Percentiles rank a stretch among this genome's conserved stretches.
These are phyloP conservation scores for Trichosporon ovoides DNA, from an alignment of 1,284 basidiomycete species.

Conservation along the genomic window DNA sequence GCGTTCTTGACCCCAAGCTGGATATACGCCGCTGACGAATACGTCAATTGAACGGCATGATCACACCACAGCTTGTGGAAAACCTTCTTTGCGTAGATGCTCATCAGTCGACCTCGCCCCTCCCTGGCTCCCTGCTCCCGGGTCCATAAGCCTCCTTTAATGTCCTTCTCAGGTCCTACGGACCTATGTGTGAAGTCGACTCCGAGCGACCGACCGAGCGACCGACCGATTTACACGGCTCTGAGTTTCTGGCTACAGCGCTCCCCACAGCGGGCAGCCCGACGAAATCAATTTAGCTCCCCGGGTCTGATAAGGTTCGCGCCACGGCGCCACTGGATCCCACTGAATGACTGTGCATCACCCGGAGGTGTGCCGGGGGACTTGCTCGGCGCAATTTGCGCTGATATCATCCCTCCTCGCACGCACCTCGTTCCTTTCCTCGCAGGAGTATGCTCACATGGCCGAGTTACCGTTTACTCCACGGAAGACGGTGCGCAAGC, in stretches of 20 bases:
- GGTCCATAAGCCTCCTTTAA: background rate
- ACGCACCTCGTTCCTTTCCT: background rate
- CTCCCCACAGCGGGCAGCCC: background rate
- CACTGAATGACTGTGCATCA: background rate
- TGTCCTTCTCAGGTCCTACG: no score
- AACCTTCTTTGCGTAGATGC: background rate
- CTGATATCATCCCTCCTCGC: background rate
- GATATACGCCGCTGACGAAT: background rate
- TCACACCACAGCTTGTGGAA: background rate
- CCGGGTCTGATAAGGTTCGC: conserved; percentile 3
- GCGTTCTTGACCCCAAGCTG: background rate
- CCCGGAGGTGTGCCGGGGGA: background rate
- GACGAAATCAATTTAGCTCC: background rate
- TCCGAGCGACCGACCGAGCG: no score
- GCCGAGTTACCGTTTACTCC: conserved; percentile 2
- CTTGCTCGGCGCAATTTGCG: background rate
- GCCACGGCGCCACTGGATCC: conserved; percentile 4
- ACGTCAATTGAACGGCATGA: background rate
- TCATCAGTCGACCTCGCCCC: no score
- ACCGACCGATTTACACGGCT: background rate
- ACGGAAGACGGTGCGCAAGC: background rate
- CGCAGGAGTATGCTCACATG: background rate
- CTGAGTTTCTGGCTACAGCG: background rate
- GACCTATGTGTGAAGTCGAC: no score
- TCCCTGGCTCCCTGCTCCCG: background rate